A percentile compares a stretch with the other conserved stretches of the same genome.
These are phyloP conservation scores for Heracleum sosnowskyi DNA, from an alignment of 129 eudicot species.

Conservation along the genomic window DNA sequence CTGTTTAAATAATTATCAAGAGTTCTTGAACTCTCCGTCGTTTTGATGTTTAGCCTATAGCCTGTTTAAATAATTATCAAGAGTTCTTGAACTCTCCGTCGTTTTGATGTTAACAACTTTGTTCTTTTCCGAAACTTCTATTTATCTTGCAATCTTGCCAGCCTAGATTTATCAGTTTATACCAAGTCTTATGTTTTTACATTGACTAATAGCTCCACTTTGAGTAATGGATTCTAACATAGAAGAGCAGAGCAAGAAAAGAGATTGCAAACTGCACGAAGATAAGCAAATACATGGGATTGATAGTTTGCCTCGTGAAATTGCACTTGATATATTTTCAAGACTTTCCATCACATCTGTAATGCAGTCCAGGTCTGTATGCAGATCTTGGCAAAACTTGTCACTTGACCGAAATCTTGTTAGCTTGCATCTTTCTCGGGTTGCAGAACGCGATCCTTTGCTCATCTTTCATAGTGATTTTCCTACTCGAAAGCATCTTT, in stretches of 20 bases:
- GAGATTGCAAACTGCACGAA: background rate
- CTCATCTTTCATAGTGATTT: slow-evolving; percentile 33
- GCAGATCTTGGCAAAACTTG: slow-evolving; percentile 29
- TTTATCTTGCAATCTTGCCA: slow-evolving; percentile 13
- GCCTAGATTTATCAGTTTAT: no score
- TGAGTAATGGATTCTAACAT: background rate
- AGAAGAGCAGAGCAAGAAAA: slow-evolving; percentile 3
- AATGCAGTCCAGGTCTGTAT: slow-evolving; percentile 41
- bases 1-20: no score
- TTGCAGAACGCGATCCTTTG: slow-evolving; percentile 10
- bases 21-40: no score
- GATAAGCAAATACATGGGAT: slow-evolving; percentile 6
- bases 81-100: background rate
- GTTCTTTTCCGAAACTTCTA: background rate
- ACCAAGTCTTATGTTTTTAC: background rate
- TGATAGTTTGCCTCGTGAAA: slow-evolving; percentile 30
- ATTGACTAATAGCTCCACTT: background rate
- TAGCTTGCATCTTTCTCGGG: slow-evolving; percentile 23
- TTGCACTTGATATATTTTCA: slow-evolving; percentile 36
- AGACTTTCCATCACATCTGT: slow-evolving; percentile 43
- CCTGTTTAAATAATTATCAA: no score
- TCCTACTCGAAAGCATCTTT: background rate
- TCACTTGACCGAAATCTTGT: slow-evolving; percentile 35
- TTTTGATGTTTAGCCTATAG: no score
- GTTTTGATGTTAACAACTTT: background rate